Percentiles rank a stretch among this genome's conserved stretches.
Conservation (phyloP, 2,329 filamentous ascomycete species). For the Aureobasidium pullulans region DNA sequence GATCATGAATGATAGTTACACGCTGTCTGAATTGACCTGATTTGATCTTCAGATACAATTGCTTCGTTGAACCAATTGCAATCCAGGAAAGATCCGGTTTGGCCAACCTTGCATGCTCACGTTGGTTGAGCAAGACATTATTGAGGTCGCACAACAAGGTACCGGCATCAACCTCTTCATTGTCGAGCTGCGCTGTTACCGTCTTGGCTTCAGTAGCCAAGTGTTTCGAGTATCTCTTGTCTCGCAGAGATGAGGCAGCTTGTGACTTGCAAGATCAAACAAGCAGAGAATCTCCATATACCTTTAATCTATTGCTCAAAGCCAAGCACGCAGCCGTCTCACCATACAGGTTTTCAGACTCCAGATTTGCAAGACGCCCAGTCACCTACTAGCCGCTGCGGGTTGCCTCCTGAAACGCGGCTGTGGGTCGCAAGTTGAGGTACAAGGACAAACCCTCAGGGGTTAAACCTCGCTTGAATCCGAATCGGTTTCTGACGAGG, state of each 20-base stretch:
- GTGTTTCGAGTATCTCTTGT: slow-evolving; percentile 5
- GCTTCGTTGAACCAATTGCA: background rate
- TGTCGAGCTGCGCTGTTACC: background rate
- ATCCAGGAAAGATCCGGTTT: background rate
- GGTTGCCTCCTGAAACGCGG: slow-evolving; percentile 1
- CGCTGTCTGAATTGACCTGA: background rate
- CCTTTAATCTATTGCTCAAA: background rate
- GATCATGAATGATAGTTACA: background rate
- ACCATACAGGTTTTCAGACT: background rate
- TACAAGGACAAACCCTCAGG: slow-evolving; percentile 2
- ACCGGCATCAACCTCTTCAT: background rate
- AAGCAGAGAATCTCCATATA: background rate
- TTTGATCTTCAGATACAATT: background rate
- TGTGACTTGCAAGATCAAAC: background rate
- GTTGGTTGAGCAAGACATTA: background rate
- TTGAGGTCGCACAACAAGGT: background rate
- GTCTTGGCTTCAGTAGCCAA: slow-evolving; percentile 1
- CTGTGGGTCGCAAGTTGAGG: background rate
- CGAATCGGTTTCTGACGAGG: background rate
- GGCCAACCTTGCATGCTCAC: background rate
- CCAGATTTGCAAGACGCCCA: background rate
- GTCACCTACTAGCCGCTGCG: background rate
- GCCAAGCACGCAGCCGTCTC: background rate
- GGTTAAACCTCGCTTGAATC: background rate
- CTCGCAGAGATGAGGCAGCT: background rate